Conservation (phyloP, 2,329 filamentous ascomycete genomes). For the Pseudogymnoascus verrucosus region DNA sequence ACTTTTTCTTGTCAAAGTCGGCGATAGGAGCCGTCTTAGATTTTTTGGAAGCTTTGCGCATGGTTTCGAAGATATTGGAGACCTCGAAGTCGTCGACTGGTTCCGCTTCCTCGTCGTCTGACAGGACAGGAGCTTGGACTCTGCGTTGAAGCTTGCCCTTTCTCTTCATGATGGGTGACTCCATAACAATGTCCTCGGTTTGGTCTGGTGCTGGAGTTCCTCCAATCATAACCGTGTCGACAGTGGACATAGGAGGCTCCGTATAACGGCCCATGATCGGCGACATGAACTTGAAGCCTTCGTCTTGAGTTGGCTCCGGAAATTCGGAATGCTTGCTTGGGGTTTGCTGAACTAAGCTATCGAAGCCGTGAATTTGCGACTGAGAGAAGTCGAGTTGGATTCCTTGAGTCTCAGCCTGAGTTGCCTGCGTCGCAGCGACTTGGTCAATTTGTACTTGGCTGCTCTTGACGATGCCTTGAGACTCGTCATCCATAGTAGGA, state of each 20-base stretch:
- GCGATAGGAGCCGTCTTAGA: conserved; percentile 40
- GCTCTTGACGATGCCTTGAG: conserved; percentile 38
- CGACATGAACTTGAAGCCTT: conserved; percentile 64
- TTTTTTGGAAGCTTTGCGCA: conserved; percentile 59
- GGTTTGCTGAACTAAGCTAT: conserved; percentile 43
- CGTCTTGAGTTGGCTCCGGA: conserved; percentile 73
- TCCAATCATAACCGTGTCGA: conserved; percentile 57
- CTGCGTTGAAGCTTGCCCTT: conserved; percentile 49
- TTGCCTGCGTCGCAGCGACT: conserved; percentile 33
- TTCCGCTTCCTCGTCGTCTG: conserved; percentile 25
- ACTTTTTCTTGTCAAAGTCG: conserved; percentile 75
- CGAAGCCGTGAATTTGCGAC: conserved; percentile 51
- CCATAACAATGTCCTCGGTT: conserved; percentile 33
- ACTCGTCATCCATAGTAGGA: conserved; percentile 33
- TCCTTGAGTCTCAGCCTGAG: conserved; percentile 27
- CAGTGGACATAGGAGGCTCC: conserved; percentile 57
- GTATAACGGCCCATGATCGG: conserved; percentile 62
- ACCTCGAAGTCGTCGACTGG: conserved; percentile 32
- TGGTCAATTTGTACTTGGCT: conserved; percentile 34
- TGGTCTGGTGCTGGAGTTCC: conserved; percentile 21
- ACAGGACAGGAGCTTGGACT: conserved; percentile 35
- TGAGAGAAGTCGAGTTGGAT: conserved; percentile 52
- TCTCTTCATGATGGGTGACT: conserved; percentile 58
- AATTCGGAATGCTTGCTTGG: conserved; percentile 51
- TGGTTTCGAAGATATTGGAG: conserved; percentile 37